These are phyloP conservation scores for Talaromyces sp. DNA, from an alignment of 2,329 filamentous ascomycete species.

Conservation along the genomic window DNA sequence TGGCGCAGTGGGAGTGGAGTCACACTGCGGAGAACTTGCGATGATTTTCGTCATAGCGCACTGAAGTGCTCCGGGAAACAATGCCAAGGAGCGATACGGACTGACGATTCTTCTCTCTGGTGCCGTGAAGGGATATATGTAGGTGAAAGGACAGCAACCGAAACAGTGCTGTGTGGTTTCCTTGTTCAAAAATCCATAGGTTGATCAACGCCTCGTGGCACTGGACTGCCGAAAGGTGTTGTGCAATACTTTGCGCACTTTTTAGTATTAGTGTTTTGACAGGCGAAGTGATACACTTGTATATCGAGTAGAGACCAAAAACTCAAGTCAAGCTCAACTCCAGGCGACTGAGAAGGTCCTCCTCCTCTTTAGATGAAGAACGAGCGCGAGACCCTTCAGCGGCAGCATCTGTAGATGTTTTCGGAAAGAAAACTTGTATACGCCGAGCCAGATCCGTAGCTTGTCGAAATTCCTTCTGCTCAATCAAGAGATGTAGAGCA, in stretches of 20 bases:
- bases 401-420: conserved; percentile 17
- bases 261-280: too few relatives aligned
- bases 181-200: too few relatives aligned
- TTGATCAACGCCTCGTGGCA: too few relatives aligned
- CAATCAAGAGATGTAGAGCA: conserved; percentile 41
- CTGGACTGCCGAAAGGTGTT: too few relatives aligned
- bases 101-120: neutral
- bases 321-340: conserved; percentile 2
- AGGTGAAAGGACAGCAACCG: too few relatives aligned
- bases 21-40: conserved; percentile 12
- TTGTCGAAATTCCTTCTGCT: conserved; percentile 33
- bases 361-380: conserved; percentile 22
- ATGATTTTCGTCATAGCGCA: conserved; percentile 17
- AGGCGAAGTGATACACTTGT: too few relatives aligned
- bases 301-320: neutral
- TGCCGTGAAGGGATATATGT: too few relatives aligned
- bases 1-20: conserved; percentile 19
- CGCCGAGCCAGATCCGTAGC: conserved; percentile 33
- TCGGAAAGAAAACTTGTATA: conserved; percentile 35
- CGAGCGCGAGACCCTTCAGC: conserved; percentile 17
- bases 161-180: too few relatives aligned
- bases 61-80: conserved; percentile 7
- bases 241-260: too few relatives aligned
- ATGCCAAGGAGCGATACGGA: neutral
- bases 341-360: conserved; percentile 24